Evolutionary conservation across 2,329 filamentous ascomycete genomes (phyloP).

Genomic region (Ophiostoma perfectum): DNA sequence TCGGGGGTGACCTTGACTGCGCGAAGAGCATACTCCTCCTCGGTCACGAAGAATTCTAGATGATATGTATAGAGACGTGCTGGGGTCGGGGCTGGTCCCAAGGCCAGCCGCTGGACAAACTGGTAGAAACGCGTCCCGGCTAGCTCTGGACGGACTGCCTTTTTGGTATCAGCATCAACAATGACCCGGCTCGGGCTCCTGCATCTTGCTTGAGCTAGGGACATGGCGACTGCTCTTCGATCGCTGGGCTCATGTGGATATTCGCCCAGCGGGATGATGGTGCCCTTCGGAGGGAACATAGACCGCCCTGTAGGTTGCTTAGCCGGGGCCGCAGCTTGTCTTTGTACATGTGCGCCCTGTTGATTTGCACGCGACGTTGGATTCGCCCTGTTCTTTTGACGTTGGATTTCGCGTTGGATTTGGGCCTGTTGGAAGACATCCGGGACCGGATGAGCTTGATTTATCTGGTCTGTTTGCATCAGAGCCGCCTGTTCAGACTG

Average conservation of each 20-base stretch:
- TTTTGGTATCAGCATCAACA: constrained; percentile 20
- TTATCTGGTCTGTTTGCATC: background rate
- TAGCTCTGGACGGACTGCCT: background rate
- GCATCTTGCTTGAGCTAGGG: constrained; percentile 44
- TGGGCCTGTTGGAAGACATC: too few species aligned
- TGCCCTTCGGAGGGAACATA: constrained; percentile 29
- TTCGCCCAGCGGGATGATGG: constrained; percentile 32
- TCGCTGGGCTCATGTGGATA: constrained; percentile 41
- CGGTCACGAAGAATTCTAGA: constrained; percentile 44
- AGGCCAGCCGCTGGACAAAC: constrained; percentile 47
- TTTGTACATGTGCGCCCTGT: background rate
- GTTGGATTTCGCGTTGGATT: too few species aligned
- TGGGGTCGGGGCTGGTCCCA: constrained; percentile 39
- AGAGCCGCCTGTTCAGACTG: background rate
- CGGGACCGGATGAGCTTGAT: background rate
- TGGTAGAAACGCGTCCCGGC: constrained; percentile 48
- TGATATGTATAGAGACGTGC: constrained; percentile 38
- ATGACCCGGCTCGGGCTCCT: constrained; percentile 46
- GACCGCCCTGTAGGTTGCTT: background rate
- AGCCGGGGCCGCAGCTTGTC: background rate
- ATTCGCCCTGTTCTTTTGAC: too few species aligned
- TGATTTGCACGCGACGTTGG: background rate
- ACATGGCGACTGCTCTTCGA: constrained; percentile 37
- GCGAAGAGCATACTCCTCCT: constrained; percentile 36
- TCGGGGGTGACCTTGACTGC: constrained; percentile 32